Evolutionary conservation across 2,329 filamentous ascomycete species (phyloP).

Genomic region (Pleochaeta shiraiana): DNA sequence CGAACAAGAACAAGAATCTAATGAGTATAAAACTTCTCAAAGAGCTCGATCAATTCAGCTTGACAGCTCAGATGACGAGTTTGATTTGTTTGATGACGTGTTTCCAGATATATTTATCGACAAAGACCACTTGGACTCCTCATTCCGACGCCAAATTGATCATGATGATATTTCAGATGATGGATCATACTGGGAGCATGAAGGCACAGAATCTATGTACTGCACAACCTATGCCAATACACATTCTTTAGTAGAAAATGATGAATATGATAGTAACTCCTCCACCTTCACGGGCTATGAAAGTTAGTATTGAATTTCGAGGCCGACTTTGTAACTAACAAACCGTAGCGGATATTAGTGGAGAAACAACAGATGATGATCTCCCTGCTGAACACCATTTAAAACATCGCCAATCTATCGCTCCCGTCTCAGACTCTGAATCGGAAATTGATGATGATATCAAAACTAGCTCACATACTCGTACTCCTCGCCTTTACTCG

Average conservation of each 20-base stretch:
- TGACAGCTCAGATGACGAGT: conserved; percentile 41
- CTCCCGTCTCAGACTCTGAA: conserved; percentile 13
- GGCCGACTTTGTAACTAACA: conserved; percentile 22
- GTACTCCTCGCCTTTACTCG: conserved; percentile 4
- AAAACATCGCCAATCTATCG: conserved; percentile 10
- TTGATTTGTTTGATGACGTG: conserved; percentile 40
- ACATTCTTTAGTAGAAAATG: conserved; percentile 5
- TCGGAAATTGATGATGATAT: conserved; percentile 17
- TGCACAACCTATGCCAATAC: neutral
- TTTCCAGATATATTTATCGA: conserved; percentile 63
- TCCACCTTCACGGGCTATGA: conserved; percentile 31
- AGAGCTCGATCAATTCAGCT: conserved; percentile 36
- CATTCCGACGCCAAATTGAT: conserved; percentile 53
- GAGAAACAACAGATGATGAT: conserved; percentile 36
- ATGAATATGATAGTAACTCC: conserved; percentile 15
- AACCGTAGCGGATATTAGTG: conserved; percentile 29
- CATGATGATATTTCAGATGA: conserved; percentile 27
- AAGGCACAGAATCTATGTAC: neutral
- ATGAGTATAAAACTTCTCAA: neutral
- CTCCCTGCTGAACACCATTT: conserved; percentile 20
- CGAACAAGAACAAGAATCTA: conserved; percentile 4
- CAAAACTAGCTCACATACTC: conserved; percentile 13
- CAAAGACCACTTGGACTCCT: conserved; percentile 49
- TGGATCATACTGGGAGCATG: conserved; percentile 10
- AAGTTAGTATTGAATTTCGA: conserved; percentile 25